Conservation (phyloP, 2,329 filamentous ascomycete species). For the Xylogone sp. region DNA sequence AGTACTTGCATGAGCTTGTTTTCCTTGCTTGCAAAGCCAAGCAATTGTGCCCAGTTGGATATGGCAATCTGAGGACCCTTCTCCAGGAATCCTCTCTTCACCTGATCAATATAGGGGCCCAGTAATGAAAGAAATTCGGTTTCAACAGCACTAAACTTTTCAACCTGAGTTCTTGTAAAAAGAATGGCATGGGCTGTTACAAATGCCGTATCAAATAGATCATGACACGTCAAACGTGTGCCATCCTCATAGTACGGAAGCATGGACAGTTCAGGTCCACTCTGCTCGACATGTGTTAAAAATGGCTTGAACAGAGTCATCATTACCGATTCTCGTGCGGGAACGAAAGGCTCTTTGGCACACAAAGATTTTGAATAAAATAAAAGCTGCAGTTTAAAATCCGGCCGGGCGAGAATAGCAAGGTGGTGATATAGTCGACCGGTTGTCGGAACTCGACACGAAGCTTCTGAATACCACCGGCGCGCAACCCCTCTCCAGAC, state of each 20-base stretch:
- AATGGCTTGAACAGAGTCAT: slow-evolving; percentile 65
- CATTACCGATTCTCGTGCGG: slow-evolving; percentile 67
- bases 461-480: slow-evolving; percentile 79
- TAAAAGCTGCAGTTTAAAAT: slow-evolving; percentile 66
- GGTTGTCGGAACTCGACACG: slow-evolving; percentile 66
- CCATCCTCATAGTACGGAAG: too few relatives aligned
- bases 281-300: slow-evolving; percentile 36
- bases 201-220: slow-evolving; percentile 54
- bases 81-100: slow-evolving; percentile 40
- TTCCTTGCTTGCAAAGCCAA: slow-evolving; percentile 24
- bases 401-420: slow-evolving; percentile 69
- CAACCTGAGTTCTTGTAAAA: slow-evolving; percentile 48
- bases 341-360: slow-evolving; percentile 56
- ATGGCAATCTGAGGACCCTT: slow-evolving; percentile 55
- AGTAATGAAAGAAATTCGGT: slow-evolving; percentile 50
- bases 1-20: slow-evolving; percentile 23
- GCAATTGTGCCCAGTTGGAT: slow-evolving; percentile 30
- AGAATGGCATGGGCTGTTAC: slow-evolving; percentile 62
- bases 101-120: slow-evolving; percentile 52
- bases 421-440: slow-evolving; percentile 83
- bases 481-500: slow-evolving; percentile 74
- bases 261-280: slow-evolving; percentile 31
- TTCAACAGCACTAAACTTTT: slow-evolving; percentile 42
- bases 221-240: too few relatives aligned
- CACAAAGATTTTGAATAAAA: slow-evolving; percentile 70